phyloP scores from a whole-genome alignment of 306 rosid species.

The Vigna reflexopilosa region DNA sequence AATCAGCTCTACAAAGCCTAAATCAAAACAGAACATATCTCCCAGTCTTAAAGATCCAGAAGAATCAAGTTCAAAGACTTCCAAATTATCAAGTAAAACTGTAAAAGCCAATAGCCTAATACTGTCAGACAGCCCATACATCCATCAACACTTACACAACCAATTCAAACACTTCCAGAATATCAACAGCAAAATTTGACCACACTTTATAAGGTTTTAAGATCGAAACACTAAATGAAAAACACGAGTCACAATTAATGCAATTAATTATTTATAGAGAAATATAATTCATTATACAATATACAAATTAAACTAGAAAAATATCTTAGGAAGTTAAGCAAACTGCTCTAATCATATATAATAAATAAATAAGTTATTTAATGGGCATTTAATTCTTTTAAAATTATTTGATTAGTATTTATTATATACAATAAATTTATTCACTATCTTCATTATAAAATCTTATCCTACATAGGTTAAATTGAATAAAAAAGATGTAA shows the following conservation, averaged over 20 bases:
- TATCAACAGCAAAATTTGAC: neutral
- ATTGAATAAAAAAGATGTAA: no score
- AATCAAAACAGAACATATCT: no score
- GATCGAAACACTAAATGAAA: no score
- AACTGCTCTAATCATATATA: neutral
- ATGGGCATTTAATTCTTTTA: no score
- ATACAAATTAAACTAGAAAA: neutral
- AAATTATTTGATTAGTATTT: neutral
- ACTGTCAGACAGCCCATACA: neutral
- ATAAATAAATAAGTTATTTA: no score
- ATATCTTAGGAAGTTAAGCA: neutral
- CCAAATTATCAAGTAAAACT: no score
- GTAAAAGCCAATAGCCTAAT: neutral
- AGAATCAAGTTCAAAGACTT: no score
- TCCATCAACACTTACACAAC: neutral
- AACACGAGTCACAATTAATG: neutral
- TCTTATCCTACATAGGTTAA: neutral
- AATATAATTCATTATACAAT: neutral
- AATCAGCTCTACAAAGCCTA: no score
- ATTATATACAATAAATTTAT: neutral
- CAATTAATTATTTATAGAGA: neutral
- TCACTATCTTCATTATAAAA: neutral
- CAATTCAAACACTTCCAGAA: conserved; percentile 5
- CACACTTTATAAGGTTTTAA: no score
- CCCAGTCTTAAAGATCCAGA: no score